phyloP scores from a whole-genome alignment of 2,329 filamentous ascomycete genomes.

The Cordyceps fumosorosea region DNA sequence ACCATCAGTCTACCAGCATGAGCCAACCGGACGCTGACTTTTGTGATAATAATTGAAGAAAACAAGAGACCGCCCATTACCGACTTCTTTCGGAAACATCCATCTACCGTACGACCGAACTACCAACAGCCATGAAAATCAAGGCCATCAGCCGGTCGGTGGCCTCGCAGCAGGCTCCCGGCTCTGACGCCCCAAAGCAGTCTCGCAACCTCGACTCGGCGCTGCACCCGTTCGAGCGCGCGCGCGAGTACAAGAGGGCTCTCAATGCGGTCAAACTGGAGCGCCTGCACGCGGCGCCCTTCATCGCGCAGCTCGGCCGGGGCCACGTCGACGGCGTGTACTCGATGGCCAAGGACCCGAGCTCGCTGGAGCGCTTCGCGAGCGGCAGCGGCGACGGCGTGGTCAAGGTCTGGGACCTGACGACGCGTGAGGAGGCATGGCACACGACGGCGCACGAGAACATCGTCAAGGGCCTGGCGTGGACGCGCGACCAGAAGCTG shows the following conservation, averaged over 20 bases:
- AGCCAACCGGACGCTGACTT: too few species aligned
- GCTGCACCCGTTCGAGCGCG: conserved; percentile 84
- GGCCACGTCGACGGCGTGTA: conserved; percentile 89
- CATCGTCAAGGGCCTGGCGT: conserved; percentile 84
- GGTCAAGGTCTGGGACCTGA: conserved; percentile 84
- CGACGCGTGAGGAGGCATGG: conserved; percentile 67
- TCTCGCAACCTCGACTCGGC: conserved; percentile 74
- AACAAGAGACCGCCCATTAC: neutral
- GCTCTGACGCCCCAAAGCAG: conserved; percentile 57
- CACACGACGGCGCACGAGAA: conserved; percentile 82
- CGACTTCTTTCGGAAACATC: neutral
- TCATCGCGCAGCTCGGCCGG: conserved; percentile 76
- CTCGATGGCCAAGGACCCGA: conserved; percentile 72
- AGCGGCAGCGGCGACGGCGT: conserved; percentile 88
- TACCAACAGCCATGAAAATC: conserved; percentile 42
- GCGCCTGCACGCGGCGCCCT: conserved; percentile 73
- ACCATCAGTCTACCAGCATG: neutral
- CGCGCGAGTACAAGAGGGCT: conserved; percentile 60
- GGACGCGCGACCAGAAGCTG: conserved; percentile 79
- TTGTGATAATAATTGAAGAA: neutral
- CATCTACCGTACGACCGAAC: neutral
- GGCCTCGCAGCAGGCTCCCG: conserved; percentile 58
- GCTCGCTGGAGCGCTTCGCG: conserved; percentile 65
- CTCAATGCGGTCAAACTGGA: conserved; percentile 82
- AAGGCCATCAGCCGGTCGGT: conserved; percentile 62